Conservation (phyloP, 257 asterid genomes). For the Capsicum pubescens region DNA sequence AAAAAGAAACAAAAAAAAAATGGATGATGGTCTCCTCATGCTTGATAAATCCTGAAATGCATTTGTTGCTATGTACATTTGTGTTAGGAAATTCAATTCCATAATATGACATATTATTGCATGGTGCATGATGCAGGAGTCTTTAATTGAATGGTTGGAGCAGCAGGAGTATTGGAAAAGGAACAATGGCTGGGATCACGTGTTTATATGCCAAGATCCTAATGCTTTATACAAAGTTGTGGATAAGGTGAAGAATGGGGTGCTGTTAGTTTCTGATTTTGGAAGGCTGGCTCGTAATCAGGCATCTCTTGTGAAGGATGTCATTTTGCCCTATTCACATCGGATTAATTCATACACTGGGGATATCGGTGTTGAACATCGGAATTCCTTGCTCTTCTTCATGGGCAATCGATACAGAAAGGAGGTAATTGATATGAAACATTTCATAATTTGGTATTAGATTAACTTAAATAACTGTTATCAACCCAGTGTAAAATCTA, state of each 20-base stretch:
- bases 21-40: not conserved
- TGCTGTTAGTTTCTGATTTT: slow-evolving; percentile 92
- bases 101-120: slow-evolving; percentile 9
- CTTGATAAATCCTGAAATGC: not conserved
- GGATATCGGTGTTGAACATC: slow-evolving; percentile 69
- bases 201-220: slow-evolving; percentile 96
- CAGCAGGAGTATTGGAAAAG: slow-evolving; percentile 83
- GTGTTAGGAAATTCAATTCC: not conserved
- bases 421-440: slow-evolving; percentile 59
- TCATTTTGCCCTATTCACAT: slow-evolving; percentile 87
- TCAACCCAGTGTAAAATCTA: not conserved
- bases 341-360: slow-evolving; percentile 86
- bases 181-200: slow-evolving; percentile 98
- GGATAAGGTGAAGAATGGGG: slow-evolving; percentile 85
- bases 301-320: slow-evolving; percentile 95
- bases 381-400: slow-evolving; percentile 83
- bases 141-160: slow-evolving; percentile 89
- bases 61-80: not conserved
- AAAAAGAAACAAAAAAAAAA: not conserved
- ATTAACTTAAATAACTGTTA: not conserved
- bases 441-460: not conserved
- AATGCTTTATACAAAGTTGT: slow-evolving; percentile 89
- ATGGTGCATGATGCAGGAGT: slow-evolving; percentile 62
- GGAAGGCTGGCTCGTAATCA: slow-evolving; percentile 84
- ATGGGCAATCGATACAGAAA: slow-evolving; percentile 96